A percentile compares a stretch with the other conserved stretches of the same genome.
Conservation (phyloP, 352 stramenopile species). For the Globisporangium uncinulatum region DNA sequence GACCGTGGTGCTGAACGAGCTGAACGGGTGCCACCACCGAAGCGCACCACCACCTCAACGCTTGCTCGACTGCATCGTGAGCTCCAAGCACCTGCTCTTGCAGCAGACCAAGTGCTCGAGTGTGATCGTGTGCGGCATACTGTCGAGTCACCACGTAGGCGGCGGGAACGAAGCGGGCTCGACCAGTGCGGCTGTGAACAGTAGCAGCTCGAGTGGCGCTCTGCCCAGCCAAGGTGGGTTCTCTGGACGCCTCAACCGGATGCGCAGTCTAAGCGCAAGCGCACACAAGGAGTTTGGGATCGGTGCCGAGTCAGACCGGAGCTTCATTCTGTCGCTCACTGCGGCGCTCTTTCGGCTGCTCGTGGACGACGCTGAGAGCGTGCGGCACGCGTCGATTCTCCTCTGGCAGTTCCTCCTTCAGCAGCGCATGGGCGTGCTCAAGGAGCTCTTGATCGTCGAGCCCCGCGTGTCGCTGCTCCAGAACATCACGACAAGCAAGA, state of each 20-base stretch:
- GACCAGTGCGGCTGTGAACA: neutral
- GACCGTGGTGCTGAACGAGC: constrained; percentile 44
- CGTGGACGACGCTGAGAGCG: constrained; percentile 41
- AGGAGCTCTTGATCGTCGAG: constrained; percentile 73
- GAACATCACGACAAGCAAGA: constrained; percentile 68
- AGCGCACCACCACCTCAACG: constrained; percentile 12
- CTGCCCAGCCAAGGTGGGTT: constrained; percentile 14
- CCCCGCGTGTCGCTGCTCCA: constrained; percentile 54
- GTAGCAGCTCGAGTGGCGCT: neutral
- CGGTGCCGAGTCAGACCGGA: constrained; percentile 62
- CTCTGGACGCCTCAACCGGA: constrained; percentile 34
- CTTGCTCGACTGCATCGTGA: constrained; percentile 37
- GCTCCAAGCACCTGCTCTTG: constrained; percentile 48
- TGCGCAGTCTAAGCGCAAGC: constrained; percentile 39
- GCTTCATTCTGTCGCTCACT: constrained; percentile 58
- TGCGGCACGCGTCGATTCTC: constrained; percentile 40
- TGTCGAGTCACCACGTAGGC: constrained; percentile 10
- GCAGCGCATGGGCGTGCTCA: constrained; percentile 61
- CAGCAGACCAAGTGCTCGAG: constrained; percentile 63
- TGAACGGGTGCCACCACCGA: constrained; percentile 44
- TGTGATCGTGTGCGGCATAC: constrained; percentile 40
- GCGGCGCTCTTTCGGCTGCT: constrained; percentile 59
- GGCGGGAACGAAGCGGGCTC: constrained; percentile 2
- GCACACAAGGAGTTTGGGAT: constrained; percentile 64
- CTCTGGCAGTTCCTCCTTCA: constrained; percentile 74